Evolutionary conservation across 1,284 basidiomycete genomes (phyloP).

Genomic region (Polyporus tsugae): DNA sequence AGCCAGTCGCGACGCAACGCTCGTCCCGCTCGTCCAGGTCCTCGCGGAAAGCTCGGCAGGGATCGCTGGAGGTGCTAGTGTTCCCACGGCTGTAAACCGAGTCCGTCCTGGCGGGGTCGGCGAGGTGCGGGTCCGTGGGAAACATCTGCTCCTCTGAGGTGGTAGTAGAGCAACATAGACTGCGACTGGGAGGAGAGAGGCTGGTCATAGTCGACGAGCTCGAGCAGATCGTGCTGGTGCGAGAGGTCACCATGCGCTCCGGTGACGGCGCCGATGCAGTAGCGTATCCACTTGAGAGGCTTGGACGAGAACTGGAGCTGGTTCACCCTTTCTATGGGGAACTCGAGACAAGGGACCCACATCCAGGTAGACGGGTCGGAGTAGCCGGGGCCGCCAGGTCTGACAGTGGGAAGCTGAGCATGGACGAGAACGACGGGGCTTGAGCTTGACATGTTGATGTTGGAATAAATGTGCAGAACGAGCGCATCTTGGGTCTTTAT

Average conservation of each 20-base stretch:
- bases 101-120: neutral
- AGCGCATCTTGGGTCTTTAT: neutral
- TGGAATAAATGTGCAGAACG: neutral
- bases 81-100: neutral
- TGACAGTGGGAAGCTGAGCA: neutral
- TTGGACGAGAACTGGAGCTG: neutral
- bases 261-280: neutral
- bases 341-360: slow-evolving; percentile 1
- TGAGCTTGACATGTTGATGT: neutral
- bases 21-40: neutral
- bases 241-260: neutral
- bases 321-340: neutral
- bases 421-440: neutral
- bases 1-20: neutral
- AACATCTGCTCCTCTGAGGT: neutral
- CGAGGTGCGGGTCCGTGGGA: neutral
- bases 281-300: slow-evolving; percentile 1
- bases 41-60: neutral
- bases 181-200: neutral
- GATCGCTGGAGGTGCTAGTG: neutral
- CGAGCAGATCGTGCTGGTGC: neutral
- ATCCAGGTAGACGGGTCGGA: neutral
- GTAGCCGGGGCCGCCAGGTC: neutral
- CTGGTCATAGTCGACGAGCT: neutral
- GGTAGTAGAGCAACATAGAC: neutral